Evolutionary conservation across 2,329 filamentous ascomycete species (phyloP).

Genomic region (Trichophyton benhamiae): DNA sequence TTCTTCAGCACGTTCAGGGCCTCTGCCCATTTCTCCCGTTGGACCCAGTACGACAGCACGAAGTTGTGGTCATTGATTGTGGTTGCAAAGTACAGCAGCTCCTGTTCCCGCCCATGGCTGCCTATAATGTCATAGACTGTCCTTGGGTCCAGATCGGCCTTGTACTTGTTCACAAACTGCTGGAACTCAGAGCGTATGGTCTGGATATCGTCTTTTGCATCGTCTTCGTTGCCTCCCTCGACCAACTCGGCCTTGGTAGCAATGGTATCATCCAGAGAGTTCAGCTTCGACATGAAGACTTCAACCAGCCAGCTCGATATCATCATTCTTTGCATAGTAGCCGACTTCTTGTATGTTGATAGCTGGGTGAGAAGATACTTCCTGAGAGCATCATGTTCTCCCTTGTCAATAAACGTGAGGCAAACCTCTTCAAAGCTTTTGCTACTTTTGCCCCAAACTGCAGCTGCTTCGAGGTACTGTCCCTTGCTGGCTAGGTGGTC

Average conservation of each 20-base stretch:
- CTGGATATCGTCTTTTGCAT: constrained; percentile 60
- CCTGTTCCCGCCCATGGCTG: constrained; percentile 86
- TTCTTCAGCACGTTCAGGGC: constrained; percentile 80
- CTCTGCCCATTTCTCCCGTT: constrained; percentile 82
- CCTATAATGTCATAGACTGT: constrained; percentile 93
- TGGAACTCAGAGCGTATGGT: constrained; percentile 67
- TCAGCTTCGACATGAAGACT: constrained; percentile 93
- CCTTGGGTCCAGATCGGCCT: constrained; percentile 73
- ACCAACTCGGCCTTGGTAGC: constrained; percentile 73
- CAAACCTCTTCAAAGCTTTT: constrained; percentile 96
- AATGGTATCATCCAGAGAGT: constrained; percentile 86
- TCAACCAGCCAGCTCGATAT: constrained; percentile 91
- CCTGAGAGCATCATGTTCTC: constrained; percentile 77
- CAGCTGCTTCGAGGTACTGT: constrained; percentile 72
- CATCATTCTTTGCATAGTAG: constrained; percentile 88
- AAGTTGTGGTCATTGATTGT: constrained; percentile 86
- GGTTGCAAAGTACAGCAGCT: constrained; percentile 82
- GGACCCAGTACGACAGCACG: constrained; percentile 92
- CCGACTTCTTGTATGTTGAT: constrained; percentile 64
- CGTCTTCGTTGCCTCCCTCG: constrained; percentile 56
- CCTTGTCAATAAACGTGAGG: constrained; percentile 76
- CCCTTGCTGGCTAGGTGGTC: constrained; percentile 75
- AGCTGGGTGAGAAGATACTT: constrained; percentile 84
- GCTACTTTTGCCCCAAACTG: constrained; percentile 85
- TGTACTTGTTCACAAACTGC: constrained; percentile 76